Evolutionary conservation across 1,139 yeast species (phyloP), one percentile per base, ranked within the genome.

Genomic region (Suzukiozyma palmioleophila): DNA sequence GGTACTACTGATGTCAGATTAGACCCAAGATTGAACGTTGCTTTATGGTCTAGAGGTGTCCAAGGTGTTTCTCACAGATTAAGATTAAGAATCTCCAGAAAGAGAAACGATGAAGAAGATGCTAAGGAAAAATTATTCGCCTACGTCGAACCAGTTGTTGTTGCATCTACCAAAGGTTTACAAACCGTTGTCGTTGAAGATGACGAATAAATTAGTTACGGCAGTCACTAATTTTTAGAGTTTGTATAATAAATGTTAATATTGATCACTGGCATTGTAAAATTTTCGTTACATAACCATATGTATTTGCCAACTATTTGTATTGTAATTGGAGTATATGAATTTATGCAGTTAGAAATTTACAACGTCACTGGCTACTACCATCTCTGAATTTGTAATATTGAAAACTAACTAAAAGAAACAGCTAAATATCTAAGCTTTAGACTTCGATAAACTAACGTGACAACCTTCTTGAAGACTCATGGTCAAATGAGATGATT

Each of bases 31-130:
- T 81, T 94, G 76, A 94, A 94, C 85, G 94, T 90, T 75, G 95
- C 85, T 71, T 80, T 94, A 77, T 94, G 98, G 98, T 86, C 88
- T 76, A 89, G 95, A 80, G 99, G 99, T 80, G 84, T 94, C 78
- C 92, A 90, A 83, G 97, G 97, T 78, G 95, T 88, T 65, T 96
- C 95, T 73, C 79, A 77, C 86, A 90, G 97, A 83, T 71, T 94
- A 76, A 89, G 99, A 81, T 82, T 94, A 73, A 90, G 97, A 81
- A 90, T 94, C 77, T 89, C 97, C 52, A 90, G 98, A 88, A 92
- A 86, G 92, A 88, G 97, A 82, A 92, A 92, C 81, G 97, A 94
- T 75, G 98, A 92, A 80, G 98, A 94, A 81, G 92, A 89, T 72
- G 97, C 98, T 66, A 86, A 86, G 84, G 94, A 89, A 79, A 89